phyloP scores from a whole-genome alignment of 2,329 filamentous ascomycete genomes.

The Ceratocystis albifundus region DNA sequence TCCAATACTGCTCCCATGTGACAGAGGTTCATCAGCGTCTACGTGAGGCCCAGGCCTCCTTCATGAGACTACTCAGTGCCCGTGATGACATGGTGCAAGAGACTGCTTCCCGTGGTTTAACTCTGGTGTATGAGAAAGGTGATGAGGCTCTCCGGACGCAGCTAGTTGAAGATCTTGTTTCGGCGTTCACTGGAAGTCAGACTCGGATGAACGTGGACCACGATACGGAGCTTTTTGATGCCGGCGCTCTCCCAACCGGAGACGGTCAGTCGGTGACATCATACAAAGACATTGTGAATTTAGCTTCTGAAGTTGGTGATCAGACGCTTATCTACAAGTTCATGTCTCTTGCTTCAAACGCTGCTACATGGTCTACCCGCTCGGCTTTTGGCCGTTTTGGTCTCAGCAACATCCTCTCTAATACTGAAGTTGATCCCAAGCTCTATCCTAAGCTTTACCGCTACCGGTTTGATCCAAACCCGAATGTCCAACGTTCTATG shows the following conservation, averaged over 20 bases:
- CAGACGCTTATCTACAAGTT: slow-evolving; percentile 95
- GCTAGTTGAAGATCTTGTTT: slow-evolving; percentile 75
- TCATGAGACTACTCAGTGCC: slow-evolving; percentile 76
- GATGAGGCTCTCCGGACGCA: slow-evolving; percentile 68
- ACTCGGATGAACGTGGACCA: slow-evolving; percentile 71
- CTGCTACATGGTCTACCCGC: slow-evolving; percentile 92
- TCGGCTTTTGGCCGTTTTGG: slow-evolving; percentile 93
- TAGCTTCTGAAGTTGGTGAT: slow-evolving; percentile 94
- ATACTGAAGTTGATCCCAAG: slow-evolving; percentile 79
- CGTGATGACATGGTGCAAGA: slow-evolving; percentile 93
- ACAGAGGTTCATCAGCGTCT: slow-evolving; percentile 60
- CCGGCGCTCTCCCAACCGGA: slow-evolving; percentile 77
- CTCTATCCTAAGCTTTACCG: slow-evolving; percentile 90
- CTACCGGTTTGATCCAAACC: slow-evolving; percentile 90
- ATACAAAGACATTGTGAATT: slow-evolving; percentile 93
- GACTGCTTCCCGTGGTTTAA: slow-evolving; percentile 78
- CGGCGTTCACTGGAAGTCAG: slow-evolving; percentile 71
- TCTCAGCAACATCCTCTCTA: slow-evolving; percentile 79
- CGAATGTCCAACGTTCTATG: slow-evolving; percentile 89
- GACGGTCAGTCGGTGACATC: slow-evolving; percentile 84
- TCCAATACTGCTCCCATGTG: slow-evolving; percentile 81
- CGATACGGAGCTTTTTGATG: slow-evolving; percentile 88
- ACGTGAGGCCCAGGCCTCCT: slow-evolving; percentile 70
- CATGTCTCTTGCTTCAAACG: slow-evolving; percentile 93
- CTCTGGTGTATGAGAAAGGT: slow-evolving; percentile 89